Evolutionary conservation across 2,329 filamentous ascomycete species (phyloP), one percentile per base, ranked within the genome.

Genomic region (Penicillium capsulatum): DNA sequence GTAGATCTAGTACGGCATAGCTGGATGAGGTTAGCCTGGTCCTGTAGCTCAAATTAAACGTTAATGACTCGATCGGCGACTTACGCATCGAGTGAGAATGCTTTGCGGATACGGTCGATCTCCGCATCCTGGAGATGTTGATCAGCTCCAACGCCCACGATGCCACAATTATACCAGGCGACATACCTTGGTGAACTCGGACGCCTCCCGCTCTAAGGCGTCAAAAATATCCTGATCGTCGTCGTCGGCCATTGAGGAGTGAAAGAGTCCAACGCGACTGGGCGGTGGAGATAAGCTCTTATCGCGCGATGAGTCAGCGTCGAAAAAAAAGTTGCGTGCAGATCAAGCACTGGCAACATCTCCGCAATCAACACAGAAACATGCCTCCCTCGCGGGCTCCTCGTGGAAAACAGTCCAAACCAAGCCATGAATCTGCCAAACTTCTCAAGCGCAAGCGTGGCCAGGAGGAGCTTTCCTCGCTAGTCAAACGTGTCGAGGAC

Each of bases 1-100:
- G 89, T 31, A 98, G 84, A 65, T 94, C 92, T 31, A 98, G 83
- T 34, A 98, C 88, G 35, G 91, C 87, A 66, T 98, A 98, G 54
- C 83, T 86, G 47, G 26, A 17, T 8, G 16, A 20, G 7, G 20
- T 20, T 48, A n/a, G n/a, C n/a, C n/a, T 15, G 46, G 36, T 30
- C 11, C 42, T 19, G 16, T 34, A 24, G 7, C 33, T 10, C 26
- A 15, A 13, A 17, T 13, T 15, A 10, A 10, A 14, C 1, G 9
- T 22, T 9, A 14, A 19, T 36, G 11, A 1, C 15, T 16, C 6
- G 4, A 11, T 22, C 22, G 24, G 13, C 7, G 16, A 68, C 74
- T 64, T 67, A 79, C 75, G 83, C 79, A 67, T 87, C 81, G 54
- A 85, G 80, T 55, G 84, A 81, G 67, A 98, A 98, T 33, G 90